Evolutionary conservation across 73 alveolate genomes (phyloP).

Genomic region (Tetrahymena malaccensis): DNA sequence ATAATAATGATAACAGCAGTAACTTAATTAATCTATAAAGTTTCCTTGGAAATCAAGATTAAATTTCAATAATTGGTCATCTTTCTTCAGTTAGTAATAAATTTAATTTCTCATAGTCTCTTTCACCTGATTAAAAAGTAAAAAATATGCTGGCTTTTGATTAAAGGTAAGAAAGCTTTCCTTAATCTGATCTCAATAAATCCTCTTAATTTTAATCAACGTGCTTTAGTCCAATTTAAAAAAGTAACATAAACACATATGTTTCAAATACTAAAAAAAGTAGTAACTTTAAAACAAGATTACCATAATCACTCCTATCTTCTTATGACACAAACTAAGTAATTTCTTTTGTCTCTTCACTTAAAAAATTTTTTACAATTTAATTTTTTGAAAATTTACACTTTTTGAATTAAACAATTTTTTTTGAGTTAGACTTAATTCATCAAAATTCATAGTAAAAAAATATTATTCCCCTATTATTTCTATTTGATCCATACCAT

Average conservation of each 20-base stretch:
- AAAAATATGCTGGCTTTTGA: neutral
- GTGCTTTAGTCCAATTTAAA: neutral
- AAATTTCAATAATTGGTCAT: neutral
- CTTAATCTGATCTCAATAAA: neutral
- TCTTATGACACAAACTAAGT: neutral
- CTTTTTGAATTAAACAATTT: too few species aligned
- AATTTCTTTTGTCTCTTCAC: too few species aligned
- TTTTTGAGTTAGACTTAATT: too few species aligned
- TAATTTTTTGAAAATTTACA: too few species aligned
- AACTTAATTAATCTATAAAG: neutral
- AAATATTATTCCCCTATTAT: too few species aligned
- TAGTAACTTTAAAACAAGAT: neutral
- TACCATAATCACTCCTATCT: neutral
- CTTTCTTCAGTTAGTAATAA: neutral
- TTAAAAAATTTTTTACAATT: too few species aligned
- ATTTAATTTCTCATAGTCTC: neutral
- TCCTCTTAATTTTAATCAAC: neutral
- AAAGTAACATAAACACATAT: neutral
- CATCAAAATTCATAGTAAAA: too few species aligned
- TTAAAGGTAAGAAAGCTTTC: neutral
- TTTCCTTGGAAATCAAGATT: neutral
- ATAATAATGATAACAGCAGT: too few species aligned
- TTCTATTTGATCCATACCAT: too few species aligned
- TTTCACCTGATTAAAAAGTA: neutral
- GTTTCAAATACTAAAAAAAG: neutral